These are phyloP conservation scores for Aspergillus unguis DNA, from an alignment of 2,329 filamentous ascomycete genomes.

Conservation along the genomic window DNA sequence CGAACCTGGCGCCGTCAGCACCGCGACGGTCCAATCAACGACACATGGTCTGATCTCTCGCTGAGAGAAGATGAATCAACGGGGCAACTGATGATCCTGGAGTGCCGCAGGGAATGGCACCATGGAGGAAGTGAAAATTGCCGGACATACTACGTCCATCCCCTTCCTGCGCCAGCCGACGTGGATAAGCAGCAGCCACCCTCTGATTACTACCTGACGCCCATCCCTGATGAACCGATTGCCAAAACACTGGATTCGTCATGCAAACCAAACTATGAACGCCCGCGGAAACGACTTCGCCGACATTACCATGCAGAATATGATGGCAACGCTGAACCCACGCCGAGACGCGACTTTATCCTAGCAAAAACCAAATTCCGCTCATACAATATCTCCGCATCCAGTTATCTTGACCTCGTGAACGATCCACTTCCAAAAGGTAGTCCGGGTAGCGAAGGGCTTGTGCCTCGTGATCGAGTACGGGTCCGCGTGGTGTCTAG, in stretches of 20 bases:
- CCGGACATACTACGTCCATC: constrained; percentile 62
- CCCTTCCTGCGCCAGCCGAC: constrained; percentile 32
- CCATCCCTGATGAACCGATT: constrained; percentile 28
- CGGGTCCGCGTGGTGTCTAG: constrained; percentile 43
- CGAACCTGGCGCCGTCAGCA: constrained; percentile 65
- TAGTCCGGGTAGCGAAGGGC: constrained; percentile 16
- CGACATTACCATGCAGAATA: constrained; percentile 43
- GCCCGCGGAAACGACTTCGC: constrained; percentile 35
- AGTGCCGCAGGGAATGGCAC: constrained; percentile 67
- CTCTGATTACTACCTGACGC: constrained; percentile 13
- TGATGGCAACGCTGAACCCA: constrained; percentile 21
- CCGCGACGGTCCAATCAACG: constrained; percentile 67
- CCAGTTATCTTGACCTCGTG: constrained; percentile 44
- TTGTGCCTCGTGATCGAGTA: constrained; percentile 37
- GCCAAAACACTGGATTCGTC: constrained; percentile 26
- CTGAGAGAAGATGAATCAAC: constrained; percentile 60
- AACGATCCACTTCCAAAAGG: constrained; percentile 33
- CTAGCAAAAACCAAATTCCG: constrained; percentile 44
- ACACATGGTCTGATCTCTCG: constrained; percentile 67
- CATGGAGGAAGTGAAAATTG: constrained; percentile 55
- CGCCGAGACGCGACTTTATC: constrained; percentile 39
- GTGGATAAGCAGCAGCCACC: constrained; percentile 17
- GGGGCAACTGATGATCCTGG: constrained; percentile 59
- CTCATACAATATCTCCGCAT: constrained; percentile 40
- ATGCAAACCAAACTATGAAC: constrained; percentile 34